Base-by-base conservation (phyloP, 371 early-diverging fungal species). In the Zychaea mexicana region DNA sequence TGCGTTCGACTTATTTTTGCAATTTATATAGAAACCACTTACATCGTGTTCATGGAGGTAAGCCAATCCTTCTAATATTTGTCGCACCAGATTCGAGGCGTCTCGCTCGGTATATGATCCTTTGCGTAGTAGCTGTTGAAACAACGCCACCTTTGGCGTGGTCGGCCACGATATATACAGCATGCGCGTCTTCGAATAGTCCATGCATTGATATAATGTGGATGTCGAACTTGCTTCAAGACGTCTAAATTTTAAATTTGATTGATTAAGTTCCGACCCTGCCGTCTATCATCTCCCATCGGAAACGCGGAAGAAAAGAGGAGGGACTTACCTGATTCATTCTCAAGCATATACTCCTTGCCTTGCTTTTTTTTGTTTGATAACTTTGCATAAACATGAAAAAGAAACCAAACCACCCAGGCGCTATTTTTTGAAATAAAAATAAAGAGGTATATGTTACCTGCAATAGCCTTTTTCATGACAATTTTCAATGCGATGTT, bases 91-190 rank as follows among this genome's bases (percentile, higher is more conserved):
- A 19, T 74, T 72, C 3, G 86, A 79, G 10, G 92, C 89, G 66
- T 93, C 92, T n/a, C 72, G 73, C 67, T 95, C 95, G 21, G 90
- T 87, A 72, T 92, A 93, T 52, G 82, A 86, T 8, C 93, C 93
- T 39, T 89, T 85, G 21, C 84, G 80, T 47, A 93, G 81, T 38
- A 95, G 85, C 28, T 92, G 91, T 31, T 93, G 91, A 71, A 93
- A 95, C 21, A 95, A 78, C 95, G 12, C 95, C 95, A 45, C 95
- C 95, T 22, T 88, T 89, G 12, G 93, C 94, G 15, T 93, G 84
- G 73, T 93, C 93, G 64, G 93, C 92, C 9, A 94, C 87, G 42
- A 94, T 82, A 69, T 91, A 94, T 24, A 94, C 91, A 30, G 92
- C 92, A 57, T 82, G 86, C 24, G 86, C 85, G 28, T 89, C 85